Conservation (phyloP, 306 rosid genomes). For the Casuarina equisetifolia region DNA sequence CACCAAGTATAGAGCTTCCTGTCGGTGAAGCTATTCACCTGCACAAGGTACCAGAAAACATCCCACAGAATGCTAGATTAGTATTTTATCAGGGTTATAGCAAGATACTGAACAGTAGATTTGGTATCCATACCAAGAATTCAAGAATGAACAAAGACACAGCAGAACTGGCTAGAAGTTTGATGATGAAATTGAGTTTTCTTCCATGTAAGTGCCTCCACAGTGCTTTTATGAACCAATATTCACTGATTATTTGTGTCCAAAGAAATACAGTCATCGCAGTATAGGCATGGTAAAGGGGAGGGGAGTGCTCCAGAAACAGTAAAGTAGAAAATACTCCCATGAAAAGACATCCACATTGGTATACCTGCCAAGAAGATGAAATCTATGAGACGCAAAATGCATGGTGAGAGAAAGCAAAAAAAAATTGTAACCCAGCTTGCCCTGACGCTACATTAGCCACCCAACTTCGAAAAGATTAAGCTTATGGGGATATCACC, state of each 20-base stretch:
- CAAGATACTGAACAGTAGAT: constrained; percentile 12
- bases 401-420: constrained; percentile 1
- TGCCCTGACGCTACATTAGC: not conserved
- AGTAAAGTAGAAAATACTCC: constrained; percentile 59
- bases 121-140: constrained; percentile 64
- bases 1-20: constrained; percentile 88
- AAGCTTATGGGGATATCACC: constrained; percentile 59
- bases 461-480: constrained; percentile 19
- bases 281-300: constrained; percentile 78
- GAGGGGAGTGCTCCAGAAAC: constrained; percentile 78
- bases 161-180: constrained; percentile 54
- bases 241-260: constrained; percentile 73
- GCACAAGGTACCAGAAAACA: constrained; percentile 30
- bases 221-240: constrained; percentile 60
- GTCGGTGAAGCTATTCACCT: constrained; percentile 85
- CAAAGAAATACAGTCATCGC: constrained; percentile 72
- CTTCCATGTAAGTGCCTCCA: constrained; percentile 70
- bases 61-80: constrained; percentile 31
- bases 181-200: constrained; percentile 42
- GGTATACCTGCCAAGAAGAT: constrained; percentile 57
- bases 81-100: constrained; percentile 25
- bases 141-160: constrained; percentile 64
- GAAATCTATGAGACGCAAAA: constrained; percentile 18
- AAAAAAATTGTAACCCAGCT: not conserved
- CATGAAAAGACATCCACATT: constrained; percentile 56